Base-by-base conservation (phyloP, 441 rosid genomes). In the Pelargonium fulgidum region DNA sequence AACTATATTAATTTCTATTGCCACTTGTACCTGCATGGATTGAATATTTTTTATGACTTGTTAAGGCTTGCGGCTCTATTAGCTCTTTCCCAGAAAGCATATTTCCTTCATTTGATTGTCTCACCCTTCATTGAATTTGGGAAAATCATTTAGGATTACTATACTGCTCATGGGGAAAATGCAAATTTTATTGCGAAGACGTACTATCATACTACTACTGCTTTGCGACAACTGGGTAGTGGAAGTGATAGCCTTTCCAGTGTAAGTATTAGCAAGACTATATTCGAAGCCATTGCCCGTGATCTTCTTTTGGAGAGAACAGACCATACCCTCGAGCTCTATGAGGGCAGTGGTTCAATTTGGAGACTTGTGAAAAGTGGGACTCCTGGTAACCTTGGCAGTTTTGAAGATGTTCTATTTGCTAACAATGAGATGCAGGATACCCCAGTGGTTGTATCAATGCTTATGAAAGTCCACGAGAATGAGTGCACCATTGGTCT, bases 401-500 rank as follows among this genome's bases (percentile, higher is more conserved):
- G 92, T 80, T 94, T 92, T 78, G 99, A 94, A 81, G 99, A 94
- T 83, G 82, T 94, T 81, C 76, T 94, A 62, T 94, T 94, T 81
- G 90, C 96, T 65, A 94, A 89, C 85, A 83, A 88, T 73, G 99
- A 94, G 68, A 94, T 94, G 99, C 93, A 85, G 84, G 98, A 90
- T 76, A 80, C 96, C 7, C 99, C 99, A 52, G 97, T 84, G 68
- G 81, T 90, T 26, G 89, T 87, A 72, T 88, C 99, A 50, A 69
- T 94, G 66, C 72, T 80, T 65, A 89, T 84, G 3, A 90, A 73
- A 70, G 85, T 87, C 65, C 92, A 81, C 64, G 94, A 90, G 59
- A 78, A 83, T 26, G 86, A 85, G 68, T 92, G 91, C 69, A 86
- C 82, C 33, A 66, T 94, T 29, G 99, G 99, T 70, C 72, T 94